Percentiles rank a stretch among this genome's conserved stretches.
These are phyloP conservation scores for Lipomyces yamadae DNA, from an alignment of 805 yeast genomes.

Conservation along the genomic window DNA sequence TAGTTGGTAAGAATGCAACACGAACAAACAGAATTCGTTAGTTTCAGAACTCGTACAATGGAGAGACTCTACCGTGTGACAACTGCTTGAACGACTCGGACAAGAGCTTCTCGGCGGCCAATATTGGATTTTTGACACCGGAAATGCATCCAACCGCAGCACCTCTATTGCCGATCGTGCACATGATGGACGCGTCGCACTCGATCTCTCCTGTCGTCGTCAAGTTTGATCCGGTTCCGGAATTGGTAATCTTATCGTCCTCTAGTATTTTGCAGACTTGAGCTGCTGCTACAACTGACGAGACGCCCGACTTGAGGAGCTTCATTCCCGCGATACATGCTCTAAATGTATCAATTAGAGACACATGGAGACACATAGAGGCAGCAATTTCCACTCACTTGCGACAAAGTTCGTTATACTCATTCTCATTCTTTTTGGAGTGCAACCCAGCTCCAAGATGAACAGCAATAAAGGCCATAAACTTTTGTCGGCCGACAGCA, in stretches of 20 bases:
- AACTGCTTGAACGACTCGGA: slow-evolving; percentile 28
- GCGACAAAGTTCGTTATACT: slow-evolving; percentile 30
- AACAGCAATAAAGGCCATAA: slow-evolving; percentile 39
- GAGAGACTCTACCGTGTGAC: slow-evolving; percentile 34
- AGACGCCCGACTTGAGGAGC: slow-evolving; percentile 31
- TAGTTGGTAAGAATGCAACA: slow-evolving; percentile 31
- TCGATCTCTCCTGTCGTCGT: slow-evolving; percentile 46
- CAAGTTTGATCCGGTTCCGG: slow-evolving; percentile 50
- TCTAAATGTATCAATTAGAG: slow-evolving; percentile 13
- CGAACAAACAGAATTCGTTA: background rate
- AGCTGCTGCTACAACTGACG: slow-evolving; percentile 38
- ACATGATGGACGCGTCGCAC: slow-evolving; percentile 50
- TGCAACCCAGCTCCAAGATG: slow-evolving; percentile 48
- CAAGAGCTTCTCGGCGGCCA: slow-evolving; percentile 39
- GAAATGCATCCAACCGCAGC: slow-evolving; percentile 47
- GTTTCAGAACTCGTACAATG: slow-evolving; percentile 25
- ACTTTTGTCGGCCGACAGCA: too few species aligned
- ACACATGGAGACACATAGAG: background rate
- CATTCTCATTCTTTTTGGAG: slow-evolving; percentile 20
- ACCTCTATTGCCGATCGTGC: slow-evolving; percentile 22
- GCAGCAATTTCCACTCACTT: slow-evolving; percentile 13
- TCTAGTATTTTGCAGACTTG: slow-evolving; percentile 45
- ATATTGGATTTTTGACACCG: slow-evolving; percentile 43
- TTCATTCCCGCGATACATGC: slow-evolving; percentile 38
- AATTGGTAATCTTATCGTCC: slow-evolving; percentile 46